These are phyloP conservation scores for Colletotrichum orchidophilum DNA, from an alignment of 2,329 filamentous ascomycete genomes.

Conservation along the genomic window DNA sequence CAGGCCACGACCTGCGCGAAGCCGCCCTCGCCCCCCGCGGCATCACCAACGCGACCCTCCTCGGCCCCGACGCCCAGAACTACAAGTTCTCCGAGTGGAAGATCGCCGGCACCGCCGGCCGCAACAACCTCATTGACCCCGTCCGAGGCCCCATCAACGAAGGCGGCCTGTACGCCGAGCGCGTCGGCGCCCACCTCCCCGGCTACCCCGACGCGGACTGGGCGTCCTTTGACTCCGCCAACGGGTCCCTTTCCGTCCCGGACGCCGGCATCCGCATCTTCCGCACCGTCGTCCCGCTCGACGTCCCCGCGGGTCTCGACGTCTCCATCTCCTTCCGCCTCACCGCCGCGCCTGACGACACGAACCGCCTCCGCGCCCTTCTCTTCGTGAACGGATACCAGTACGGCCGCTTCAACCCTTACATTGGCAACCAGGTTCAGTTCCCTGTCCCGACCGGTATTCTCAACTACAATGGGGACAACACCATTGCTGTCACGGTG, in stretches of 20 bases:
- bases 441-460: slow-evolving; percentile 70
- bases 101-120: slow-evolving; percentile 65
- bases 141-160: slow-evolving; percentile 65
- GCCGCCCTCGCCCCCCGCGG: slow-evolving; percentile 59
- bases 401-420: slow-evolving; percentile 67
- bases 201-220: slow-evolving; percentile 60
- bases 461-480: slow-evolving; percentile 65
- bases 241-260: slow-evolving; percentile 51
- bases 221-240: slow-evolving; percentile 41
- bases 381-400: slow-evolving; percentile 74
- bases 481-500: slow-evolving; percentile 65
- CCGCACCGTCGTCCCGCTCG: slow-evolving; percentile 59
- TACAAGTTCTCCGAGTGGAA: slow-evolving; percentile 63
- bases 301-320: slow-evolving; percentile 61
- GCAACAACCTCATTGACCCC: slow-evolving; percentile 61
- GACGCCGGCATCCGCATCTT: slow-evolving; percentile 65
- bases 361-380: slow-evolving; percentile 56
- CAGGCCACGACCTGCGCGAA: slow-evolving; percentile 64
- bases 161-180: slow-evolving; percentile 66
- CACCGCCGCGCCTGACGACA: slow-evolving; percentile 51
- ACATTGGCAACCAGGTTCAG: slow-evolving; percentile 67
- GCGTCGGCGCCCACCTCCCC: slow-evolving; percentile 67
- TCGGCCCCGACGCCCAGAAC: slow-evolving; percentile 43
- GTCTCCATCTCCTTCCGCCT: slow-evolving; percentile 66
- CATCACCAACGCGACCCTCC: slow-evolving; percentile 61